Percentiles rank a stretch among this genome's conserved stretches.
Conservation (phyloP, 495 filamentous ascomycete genomes). For the Evernia prunastri region DNA sequence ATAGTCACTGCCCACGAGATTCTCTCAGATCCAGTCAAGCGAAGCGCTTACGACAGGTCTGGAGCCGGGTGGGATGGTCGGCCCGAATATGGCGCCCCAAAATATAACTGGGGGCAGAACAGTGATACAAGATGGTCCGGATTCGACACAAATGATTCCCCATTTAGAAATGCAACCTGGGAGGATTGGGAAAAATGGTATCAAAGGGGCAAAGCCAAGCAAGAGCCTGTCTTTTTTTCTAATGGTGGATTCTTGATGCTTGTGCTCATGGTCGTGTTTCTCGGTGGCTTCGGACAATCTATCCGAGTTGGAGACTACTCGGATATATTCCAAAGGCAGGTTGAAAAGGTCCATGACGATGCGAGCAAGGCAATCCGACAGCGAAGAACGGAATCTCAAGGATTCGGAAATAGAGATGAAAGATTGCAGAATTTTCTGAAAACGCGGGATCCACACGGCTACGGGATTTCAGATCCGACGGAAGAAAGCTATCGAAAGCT, state of each 20-base stretch:
- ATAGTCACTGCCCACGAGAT: constrained; percentile 82
- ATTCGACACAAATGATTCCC: constrained; percentile 38
- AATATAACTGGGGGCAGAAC: constrained; percentile 28
- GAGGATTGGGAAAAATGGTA: constrained; percentile 97
- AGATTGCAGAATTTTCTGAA: constrained; percentile 68
- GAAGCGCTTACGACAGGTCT: constrained; percentile 72
- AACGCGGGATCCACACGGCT: constrained; percentile 53
- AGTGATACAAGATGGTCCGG: constrained; percentile 29
- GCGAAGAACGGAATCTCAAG: constrained; percentile 45
- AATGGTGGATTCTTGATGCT: constrained; percentile 69
- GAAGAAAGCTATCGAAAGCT: constrained; percentile 20
- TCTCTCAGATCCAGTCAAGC: constrained; percentile 73
- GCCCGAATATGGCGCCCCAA: constrained; percentile 28
- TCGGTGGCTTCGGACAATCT: constrained; percentile 63
- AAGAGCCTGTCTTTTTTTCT: constrained; percentile 59
- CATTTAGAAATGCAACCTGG: constrained; percentile 87
- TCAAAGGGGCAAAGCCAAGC: constrained; percentile 42
- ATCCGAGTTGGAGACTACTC: constrained; percentile 56
- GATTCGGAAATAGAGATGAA: constrained; percentile 48
- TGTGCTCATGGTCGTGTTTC: constrained; percentile 55
- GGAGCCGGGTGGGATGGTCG: constrained; percentile 70
- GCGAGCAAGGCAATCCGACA: constrained; percentile 55
- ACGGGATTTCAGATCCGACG: constrained; percentile 29
- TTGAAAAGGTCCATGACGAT: constrained; percentile 54
- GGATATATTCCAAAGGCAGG: constrained; percentile 51